These are phyloP conservation scores for Eutrema yunnanense DNA, from an alignment of 345 rosid species.

Conservation along the genomic window DNA sequence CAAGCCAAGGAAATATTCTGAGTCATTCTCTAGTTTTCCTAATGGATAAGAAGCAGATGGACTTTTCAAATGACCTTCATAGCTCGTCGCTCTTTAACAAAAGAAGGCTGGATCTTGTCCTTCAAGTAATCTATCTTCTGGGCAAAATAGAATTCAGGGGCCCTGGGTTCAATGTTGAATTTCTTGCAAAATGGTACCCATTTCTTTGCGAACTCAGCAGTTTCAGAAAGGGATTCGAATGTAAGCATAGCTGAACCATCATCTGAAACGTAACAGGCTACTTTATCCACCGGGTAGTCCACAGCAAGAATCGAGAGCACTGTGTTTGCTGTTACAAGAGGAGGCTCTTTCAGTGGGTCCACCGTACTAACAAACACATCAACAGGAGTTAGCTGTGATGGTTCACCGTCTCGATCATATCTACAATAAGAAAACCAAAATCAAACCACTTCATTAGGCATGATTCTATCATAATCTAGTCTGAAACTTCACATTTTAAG, in stretches of 20 bases:
- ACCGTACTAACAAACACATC: slow-evolving; percentile 99
- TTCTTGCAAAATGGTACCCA: slow-evolving; percentile 99
- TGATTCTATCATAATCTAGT: background rate
- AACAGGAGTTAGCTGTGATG: slow-evolving; percentile 88
- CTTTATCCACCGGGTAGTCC: slow-evolving; percentile 99
- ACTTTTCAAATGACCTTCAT: slow-evolving; percentile 69
- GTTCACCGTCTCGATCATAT: slow-evolving; percentile 97
- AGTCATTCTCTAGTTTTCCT: slow-evolving; percentile 5
- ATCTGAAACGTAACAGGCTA: slow-evolving; percentile 97
- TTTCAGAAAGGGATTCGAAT: slow-evolving; percentile 96
- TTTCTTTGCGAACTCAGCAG: slow-evolving; percentile 97
- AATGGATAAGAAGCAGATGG: slow-evolving; percentile 15
- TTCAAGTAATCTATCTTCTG: slow-evolving; percentile 98
- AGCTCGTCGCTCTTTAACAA: slow-evolving; percentile 95
- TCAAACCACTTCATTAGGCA: background rate
- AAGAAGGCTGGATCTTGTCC: slow-evolving; percentile 97
- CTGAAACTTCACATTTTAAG: background rate
- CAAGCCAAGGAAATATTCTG: slow-evolving; percentile 9
- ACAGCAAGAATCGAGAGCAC: slow-evolving; percentile 96
- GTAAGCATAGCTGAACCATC: slow-evolving; percentile 99
- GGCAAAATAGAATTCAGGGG: slow-evolving; percentile 97
- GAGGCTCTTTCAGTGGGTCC: slow-evolving; percentile 99
- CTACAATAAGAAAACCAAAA: slow-evolving; percentile 38
- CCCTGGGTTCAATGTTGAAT: slow-evolving; percentile 94
- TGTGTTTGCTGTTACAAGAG: slow-evolving; percentile 93